Evolutionary conservation across 371 early-diverging fungal species (phyloP).

Genomic region (Apophysomyces sp.): DNA sequence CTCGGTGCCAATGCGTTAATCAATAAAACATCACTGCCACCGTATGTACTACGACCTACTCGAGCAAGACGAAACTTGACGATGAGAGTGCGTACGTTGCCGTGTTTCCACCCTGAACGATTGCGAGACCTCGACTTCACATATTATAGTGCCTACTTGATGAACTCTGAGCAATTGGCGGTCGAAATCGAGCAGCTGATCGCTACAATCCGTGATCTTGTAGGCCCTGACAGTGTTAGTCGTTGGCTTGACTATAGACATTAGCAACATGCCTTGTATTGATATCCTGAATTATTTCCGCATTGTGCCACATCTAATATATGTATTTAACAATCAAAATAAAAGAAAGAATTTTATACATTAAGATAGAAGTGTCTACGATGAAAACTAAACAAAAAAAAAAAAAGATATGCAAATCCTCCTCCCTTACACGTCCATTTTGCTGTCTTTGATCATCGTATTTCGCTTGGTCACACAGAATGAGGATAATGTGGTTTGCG

Average conservation of each 20-base stretch:
- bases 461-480: conserved; percentile 7
- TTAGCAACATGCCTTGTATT: conserved; percentile 4
- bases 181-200: conserved; percentile 41
- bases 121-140: conserved; percentile 40
- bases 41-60: conserved; percentile 39
- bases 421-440: neutral
- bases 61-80: conserved; percentile 40
- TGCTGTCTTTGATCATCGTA: neutral
- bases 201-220: conserved; percentile 39
- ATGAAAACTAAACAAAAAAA: neutral
- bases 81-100: conserved; percentile 31
- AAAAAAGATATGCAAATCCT: neutral
- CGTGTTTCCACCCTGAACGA: conserved; percentile 15
- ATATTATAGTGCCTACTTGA: conserved; percentile 44
- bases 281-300: neutral
- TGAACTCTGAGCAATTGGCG: conserved; percentile 47
- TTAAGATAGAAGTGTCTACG: neutral
- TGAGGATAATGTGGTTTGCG: conserved; percentile 9
- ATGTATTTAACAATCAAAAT: conserved; percentile 4
- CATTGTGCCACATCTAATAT: conserved; percentile 1
- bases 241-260: conserved; percentile 47
- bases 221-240: conserved; percentile 44
- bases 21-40: conserved; percentile 45
- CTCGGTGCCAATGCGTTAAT: conserved; percentile 40
- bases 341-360: neutral